Conservation (phyloP, 257 asterid genomes). For the Nicotiana paniculata region DNA sequence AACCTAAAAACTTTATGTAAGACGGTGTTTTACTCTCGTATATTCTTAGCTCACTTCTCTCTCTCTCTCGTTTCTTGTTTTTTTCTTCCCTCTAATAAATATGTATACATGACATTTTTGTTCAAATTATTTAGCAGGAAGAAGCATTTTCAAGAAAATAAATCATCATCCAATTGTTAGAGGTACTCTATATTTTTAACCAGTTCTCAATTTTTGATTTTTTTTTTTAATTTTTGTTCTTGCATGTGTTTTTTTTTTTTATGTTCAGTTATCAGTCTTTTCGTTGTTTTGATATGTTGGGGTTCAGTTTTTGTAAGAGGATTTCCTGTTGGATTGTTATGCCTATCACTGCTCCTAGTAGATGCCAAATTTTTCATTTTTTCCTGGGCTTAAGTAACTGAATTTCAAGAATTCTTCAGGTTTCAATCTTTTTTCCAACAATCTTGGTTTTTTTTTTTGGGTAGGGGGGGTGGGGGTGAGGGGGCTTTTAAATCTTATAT, state of each 20-base stretch:
- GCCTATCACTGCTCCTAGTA: neutral
- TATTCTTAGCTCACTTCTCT: neutral
- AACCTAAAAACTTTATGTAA: slow-evolving; percentile 4
- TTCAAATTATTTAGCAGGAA: slow-evolving; percentile 13
- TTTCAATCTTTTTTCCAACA: neutral
- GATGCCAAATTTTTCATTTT: neutral
- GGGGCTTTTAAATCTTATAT: too few relatives aligned
- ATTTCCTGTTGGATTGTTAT: neutral
- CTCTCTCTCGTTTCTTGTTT: neutral
- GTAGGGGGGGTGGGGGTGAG: too few relatives aligned
- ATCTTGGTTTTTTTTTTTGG: too few relatives aligned
- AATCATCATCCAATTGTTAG: slow-evolving; percentile 2
- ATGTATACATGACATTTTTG: neutral
- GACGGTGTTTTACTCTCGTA: neutral
- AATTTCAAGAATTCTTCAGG: neutral
- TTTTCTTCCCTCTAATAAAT: neutral
- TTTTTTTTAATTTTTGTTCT: neutral
- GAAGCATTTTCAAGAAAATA: neutral
- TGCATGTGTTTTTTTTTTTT: neutral
- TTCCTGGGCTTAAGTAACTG: neutral
- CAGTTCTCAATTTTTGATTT: neutral
- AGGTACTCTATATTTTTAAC: slow-evolving; percentile 6
- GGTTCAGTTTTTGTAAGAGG: neutral
- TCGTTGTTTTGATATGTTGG: neutral
- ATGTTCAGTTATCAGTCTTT: neutral